A percentile compares a stretch with the other conserved stretches of the same genome.
Conservation (phyloP, 495 filamentous ascomycete species). For the Aspergillus panamensis region DNA sequence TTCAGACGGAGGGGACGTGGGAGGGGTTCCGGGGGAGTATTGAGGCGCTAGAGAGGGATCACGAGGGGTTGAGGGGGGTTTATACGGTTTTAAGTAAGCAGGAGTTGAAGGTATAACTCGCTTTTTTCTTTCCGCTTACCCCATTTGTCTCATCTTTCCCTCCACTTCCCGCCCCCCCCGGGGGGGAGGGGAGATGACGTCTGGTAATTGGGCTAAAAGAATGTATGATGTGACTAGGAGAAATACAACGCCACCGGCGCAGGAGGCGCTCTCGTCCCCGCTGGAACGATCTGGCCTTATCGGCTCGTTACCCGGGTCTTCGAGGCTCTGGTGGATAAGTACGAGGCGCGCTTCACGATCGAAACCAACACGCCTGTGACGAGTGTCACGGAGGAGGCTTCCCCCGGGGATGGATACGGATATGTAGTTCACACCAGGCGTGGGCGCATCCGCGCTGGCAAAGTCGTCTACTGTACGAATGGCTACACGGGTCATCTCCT, state of each 20-base stretch:
- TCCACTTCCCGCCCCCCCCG: no score
- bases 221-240: conserved; percentile 4
- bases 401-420: neutral
- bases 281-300: conserved; percentile 71
- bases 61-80: conserved; percentile 26
- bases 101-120: conserved; percentile 18
- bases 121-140: no score
- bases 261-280: conserved; percentile 43
- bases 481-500: conserved; percentile 73
- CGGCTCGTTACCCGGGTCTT: conserved; percentile 69
- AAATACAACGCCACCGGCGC: conserved; percentile 43
- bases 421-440: conserved; percentile 57
- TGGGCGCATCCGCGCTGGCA: conserved; percentile 52
- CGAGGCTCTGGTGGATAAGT: conserved; percentile 48
- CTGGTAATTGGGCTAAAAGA: no score
- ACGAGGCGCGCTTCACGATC: conserved; percentile 57
- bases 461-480: conserved; percentile 74
- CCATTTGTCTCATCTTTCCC: no score
- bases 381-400: conserved; percentile 16
- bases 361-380: conserved; percentile 73
- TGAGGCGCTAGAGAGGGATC: conserved; percentile 24
- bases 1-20: conserved; percentile 26
- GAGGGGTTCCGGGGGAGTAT: conserved; percentile 26
- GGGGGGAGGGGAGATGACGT: no score
- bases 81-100: conserved; percentile 30